A percentile compares a stretch with the other conserved stretches of the same genome.
Evolutionary conservation across 495 filamentous ascomycete species (phyloP).

Genomic region (Trichodelitschia bisporula): DNA sequence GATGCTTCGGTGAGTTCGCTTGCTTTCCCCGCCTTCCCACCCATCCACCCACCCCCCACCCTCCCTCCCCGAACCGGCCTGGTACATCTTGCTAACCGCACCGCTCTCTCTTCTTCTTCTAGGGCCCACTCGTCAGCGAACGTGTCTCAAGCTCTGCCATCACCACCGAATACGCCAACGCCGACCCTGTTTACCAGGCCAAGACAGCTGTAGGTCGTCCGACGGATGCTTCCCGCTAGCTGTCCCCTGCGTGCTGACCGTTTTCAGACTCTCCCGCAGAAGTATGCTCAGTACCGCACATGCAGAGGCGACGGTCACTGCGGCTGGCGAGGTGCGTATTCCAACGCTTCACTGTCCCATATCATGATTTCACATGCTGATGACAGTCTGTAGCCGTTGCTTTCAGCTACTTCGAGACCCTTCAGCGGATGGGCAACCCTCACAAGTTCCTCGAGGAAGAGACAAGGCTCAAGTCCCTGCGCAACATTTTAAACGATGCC

Average conservation of each 20-base stretch:
- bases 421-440: constrained; percentile 39
- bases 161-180: constrained; percentile 71
- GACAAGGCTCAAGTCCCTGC: constrained; percentile 43
- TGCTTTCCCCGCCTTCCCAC: too few species aligned
- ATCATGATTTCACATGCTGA: background rate
- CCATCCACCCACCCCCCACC: too few species aligned
- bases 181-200: constrained; percentile 56
- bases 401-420: constrained; percentile 76
- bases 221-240: background rate
- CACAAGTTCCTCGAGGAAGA: constrained; percentile 41
- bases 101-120: constrained; percentile 2
- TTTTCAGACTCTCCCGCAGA: constrained; percentile 47
- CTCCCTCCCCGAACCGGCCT: too few species aligned
- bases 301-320: constrained; percentile 89
- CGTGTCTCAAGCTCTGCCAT: constrained; percentile 56
- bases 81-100: too few species aligned
- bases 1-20: constrained; percentile 16
- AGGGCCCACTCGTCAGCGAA: constrained; percentile 59
- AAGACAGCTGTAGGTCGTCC: constrained; percentile 54
- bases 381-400: constrained; percentile 43
- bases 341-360: background rate
- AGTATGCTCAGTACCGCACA: constrained; percentile 68
- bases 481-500: constrained; percentile 40
- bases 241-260: constrained; percentile 3
- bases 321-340: constrained; percentile 70